Conservation (phyloP, 2,329 filamentous ascomycete genomes). For the Fusarium protoensiforme region DNA sequence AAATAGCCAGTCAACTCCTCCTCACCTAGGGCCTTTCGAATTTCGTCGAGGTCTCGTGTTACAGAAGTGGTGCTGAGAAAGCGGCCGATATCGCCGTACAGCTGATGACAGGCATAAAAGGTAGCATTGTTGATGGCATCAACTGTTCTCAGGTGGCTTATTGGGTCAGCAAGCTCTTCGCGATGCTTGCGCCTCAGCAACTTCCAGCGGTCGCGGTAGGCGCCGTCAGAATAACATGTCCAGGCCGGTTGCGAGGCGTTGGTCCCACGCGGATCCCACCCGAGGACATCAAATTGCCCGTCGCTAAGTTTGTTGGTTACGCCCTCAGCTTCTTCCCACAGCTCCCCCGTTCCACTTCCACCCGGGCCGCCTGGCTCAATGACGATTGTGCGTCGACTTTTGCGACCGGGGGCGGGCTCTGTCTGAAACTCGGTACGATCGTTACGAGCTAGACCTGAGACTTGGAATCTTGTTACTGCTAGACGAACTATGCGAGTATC, state of each 20-base stretch:
- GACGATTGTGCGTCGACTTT: constrained; percentile 60
- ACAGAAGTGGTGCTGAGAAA: constrained; percentile 60
- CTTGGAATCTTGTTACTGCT: constrained; percentile 62
- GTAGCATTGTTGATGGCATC: constrained; percentile 60
- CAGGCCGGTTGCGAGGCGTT: constrained; percentile 58
- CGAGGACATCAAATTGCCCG: constrained; percentile 58
- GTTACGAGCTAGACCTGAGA: constrained; percentile 54
- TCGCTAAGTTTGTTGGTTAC: constrained; percentile 56
- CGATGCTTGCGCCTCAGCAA: constrained; percentile 53
- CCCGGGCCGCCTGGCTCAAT: constrained; percentile 64
- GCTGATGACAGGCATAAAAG: constrained; percentile 56
- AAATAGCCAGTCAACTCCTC: constrained; percentile 61
- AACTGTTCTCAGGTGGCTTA: constrained; percentile 53
- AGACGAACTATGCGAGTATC: constrained; percentile 57
- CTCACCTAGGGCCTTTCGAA: constrained; percentile 50
- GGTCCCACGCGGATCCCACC: constrained; percentile 67
- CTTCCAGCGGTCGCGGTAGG: constrained; percentile 59
- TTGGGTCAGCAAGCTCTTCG: constrained; percentile 48
- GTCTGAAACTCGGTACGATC: constrained; percentile 16
- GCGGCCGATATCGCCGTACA: constrained; percentile 56
- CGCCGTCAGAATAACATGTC: constrained; percentile 59
- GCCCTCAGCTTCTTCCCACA: constrained; percentile 51
- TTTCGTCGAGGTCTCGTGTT: constrained; percentile 55
- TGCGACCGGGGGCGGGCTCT: constrained; percentile 41
- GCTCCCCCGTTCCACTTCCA: constrained; percentile 57